A percentile compares a stretch with the other conserved stretches of the same genome.
phyloP scores from a whole-genome alignment of 1,139 yeast genomes.

The Nakaseomyces nivariensis region DNA sequence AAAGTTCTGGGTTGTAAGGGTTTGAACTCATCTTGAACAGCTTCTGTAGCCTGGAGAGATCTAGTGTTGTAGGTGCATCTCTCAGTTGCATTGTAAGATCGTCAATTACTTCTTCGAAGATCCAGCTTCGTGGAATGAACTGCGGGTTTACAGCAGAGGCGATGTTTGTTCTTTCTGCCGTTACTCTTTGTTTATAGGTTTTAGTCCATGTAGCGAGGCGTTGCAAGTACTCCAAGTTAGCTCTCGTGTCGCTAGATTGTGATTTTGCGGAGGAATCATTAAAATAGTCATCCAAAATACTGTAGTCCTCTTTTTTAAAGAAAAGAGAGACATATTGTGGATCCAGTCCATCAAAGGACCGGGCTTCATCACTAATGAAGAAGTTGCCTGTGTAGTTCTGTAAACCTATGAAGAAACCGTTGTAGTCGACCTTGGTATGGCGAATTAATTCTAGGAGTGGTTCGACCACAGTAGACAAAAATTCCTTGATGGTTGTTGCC shows the following conservation, averaged over 20 bases:
- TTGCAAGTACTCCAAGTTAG: slow-evolving; percentile 25
- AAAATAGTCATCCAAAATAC: slow-evolving; percentile 10
- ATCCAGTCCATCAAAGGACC: slow-evolving; percentile 18
- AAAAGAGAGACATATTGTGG: slow-evolving; percentile 32
- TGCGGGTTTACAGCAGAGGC: slow-evolving; percentile 56
- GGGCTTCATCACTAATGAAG: slow-evolving; percentile 10
- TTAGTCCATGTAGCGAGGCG: slow-evolving; percentile 34
- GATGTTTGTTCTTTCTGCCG: slow-evolving; percentile 33
- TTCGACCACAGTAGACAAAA: slow-evolving; percentile 33
- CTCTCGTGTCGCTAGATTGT: slow-evolving; percentile 13
- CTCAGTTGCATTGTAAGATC: slow-evolving; percentile 27
- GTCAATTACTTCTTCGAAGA: slow-evolving; percentile 71
- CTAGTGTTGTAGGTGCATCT: slow-evolving; percentile 23
- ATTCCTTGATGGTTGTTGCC: slow-evolving; percentile 11
- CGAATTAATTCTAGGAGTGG: slow-evolving; percentile 58
- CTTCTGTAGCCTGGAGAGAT: slow-evolving; percentile 37
- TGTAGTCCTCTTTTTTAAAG: slow-evolving; percentile 26
- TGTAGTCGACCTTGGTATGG: slow-evolving; percentile 63
- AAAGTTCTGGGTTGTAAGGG: slow-evolving; percentile 48
- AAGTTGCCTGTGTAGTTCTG: slow-evolving; percentile 33
- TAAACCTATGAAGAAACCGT: slow-evolving; percentile 59
- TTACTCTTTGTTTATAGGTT: slow-evolving; percentile 11
- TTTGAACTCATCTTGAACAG: slow-evolving; percentile 51
- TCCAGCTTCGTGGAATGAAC: slow-evolving; percentile 80
- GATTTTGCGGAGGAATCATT: neutral